Percentiles rank a stretch among this genome's conserved stretches.
Conservation (phyloP, 345 rosid genomes). For the Hypericum androsaemum region DNA sequence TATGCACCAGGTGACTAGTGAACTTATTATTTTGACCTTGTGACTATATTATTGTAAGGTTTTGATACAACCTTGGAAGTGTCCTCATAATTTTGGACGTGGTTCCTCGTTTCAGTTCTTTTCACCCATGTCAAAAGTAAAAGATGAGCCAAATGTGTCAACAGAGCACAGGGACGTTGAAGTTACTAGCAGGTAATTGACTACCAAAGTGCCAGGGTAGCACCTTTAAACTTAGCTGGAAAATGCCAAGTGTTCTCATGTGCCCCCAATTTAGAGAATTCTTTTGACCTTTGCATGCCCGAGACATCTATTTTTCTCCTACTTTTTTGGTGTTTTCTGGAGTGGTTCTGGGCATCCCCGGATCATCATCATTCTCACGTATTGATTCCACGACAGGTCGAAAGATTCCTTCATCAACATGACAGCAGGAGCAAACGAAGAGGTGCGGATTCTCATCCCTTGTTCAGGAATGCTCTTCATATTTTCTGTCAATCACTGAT, state of each 20-base stretch:
- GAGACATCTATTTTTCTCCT: neutral
- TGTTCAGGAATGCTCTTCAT: neutral
- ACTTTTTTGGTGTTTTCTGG: too few species aligned
- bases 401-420: constrained; percentile 74
- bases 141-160: constrained; percentile 35
- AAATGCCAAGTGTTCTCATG: neutral
- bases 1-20: constrained; percentile 29
- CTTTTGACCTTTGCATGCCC: neutral
- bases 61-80: neutral
- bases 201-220: too few species aligned
- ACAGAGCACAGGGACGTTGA: constrained; percentile 41
- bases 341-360: too few species aligned
- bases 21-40: neutral
- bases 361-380: constrained; percentile 4
- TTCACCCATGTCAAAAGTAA: constrained; percentile 29
- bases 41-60: neutral
- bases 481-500: neutral
- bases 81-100: neutral
- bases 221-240: too few species aligned
- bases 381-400: constrained; percentile 38
- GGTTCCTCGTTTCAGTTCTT: constrained; percentile 21
- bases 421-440: constrained; percentile 90
- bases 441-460: constrained; percentile 33
- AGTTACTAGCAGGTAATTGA: constrained; percentile 39
- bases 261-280: neutral